A percentile compares a stretch with the other conserved stretches of the same genome.
These are phyloP conservation scores for Saccharomyces hybrid DNA, from an alignment of 1,139 yeast species.

Conservation along the genomic window DNA sequence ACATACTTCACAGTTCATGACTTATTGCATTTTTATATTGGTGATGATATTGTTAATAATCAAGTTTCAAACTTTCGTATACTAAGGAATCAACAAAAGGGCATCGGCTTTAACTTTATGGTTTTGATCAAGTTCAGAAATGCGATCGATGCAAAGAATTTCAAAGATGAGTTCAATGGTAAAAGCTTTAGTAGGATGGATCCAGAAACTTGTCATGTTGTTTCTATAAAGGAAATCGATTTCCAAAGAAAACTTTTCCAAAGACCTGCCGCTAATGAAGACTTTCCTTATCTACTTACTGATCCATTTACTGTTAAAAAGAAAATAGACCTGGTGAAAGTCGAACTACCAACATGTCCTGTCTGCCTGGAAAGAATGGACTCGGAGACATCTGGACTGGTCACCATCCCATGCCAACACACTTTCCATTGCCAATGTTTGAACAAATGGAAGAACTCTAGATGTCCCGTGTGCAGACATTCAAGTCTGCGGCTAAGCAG, in stretches of 20 bases:
- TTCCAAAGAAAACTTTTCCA: conserved; percentile 28
- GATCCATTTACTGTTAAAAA: conserved; percentile 51
- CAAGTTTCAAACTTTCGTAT: conserved; percentile 66
- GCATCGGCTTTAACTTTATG: conserved; percentile 55
- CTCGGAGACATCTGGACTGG: conserved; percentile 66
- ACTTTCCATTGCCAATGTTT: conserved; percentile 88
- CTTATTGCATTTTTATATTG: conserved; percentile 54
- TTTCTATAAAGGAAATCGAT: conserved; percentile 54
- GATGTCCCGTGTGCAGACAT: conserved; percentile 88
- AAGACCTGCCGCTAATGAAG: conserved; percentile 8
- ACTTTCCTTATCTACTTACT: conserved; percentile 57
- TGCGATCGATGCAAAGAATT: conserved; percentile 47
- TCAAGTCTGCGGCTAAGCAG: conserved; percentile 38
- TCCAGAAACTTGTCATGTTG: conserved; percentile 77
- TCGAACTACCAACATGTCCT: conserved; percentile 87
- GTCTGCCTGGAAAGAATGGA: conserved; percentile 91
- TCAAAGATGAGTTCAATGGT: conserved; percentile 64
- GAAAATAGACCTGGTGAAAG: conserved; percentile 18
- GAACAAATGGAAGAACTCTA: conserved; percentile 82
- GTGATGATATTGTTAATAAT: conserved; percentile 55
- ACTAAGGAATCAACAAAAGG: conserved; percentile 50
- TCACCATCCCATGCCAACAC: conserved; percentile 89
- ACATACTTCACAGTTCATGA: conserved; percentile 83
- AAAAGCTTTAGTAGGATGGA: conserved; percentile 78
- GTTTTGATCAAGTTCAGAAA: conserved; percentile 69